Base-by-base conservation (phyloP, 495 filamentous ascomycete species). In the Achaetomiella virescens region DNA sequence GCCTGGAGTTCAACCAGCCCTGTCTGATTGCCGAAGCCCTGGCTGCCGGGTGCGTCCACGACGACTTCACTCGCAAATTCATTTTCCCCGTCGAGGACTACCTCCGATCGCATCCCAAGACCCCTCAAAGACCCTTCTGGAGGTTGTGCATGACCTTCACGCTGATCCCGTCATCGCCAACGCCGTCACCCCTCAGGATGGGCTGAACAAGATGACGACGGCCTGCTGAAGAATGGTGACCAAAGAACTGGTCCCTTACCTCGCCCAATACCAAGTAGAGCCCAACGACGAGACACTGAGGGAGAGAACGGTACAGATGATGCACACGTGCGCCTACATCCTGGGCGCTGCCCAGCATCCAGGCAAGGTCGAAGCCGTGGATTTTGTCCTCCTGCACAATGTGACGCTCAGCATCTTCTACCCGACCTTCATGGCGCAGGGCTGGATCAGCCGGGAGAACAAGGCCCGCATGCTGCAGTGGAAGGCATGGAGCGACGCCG, bases 11-110 rank as follows among this genome's bases (percentile, higher is more conserved):
- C 65, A 62, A 78, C 4, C 83, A 88, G 58, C 86, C 84, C 5
- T 83, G 81, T 35, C 81, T 90, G 46, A 72, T 89, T 31, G 82
- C 85, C 0, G 81, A 89, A 70, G 86, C 76, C 0, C 76, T 89
- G 9, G 84, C 87, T 1, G 78, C 85, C 66, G 71, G 82, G 1
- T 79, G 82, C 7, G 72, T 82, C 0, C 79, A 84, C 60, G 74
- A 74, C 4, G 58, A 70, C 24, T 80, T 75, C 72, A 70, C 81
- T 0, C 66, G 66, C 8, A 49, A n/a, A 25, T 70, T 80, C 41
- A 71, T 87, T 52, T 52, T 74, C 2, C 69, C 63, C 0, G 71
- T 71, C 0, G 84, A 88, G 58, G 69, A 77, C 52, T 68, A 72
- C 22, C 78, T 80, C 1, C n/a, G n/a, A 17, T 20, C n/a, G 18